Percentiles rank a stretch among this genome's conserved stretches.
These are phyloP conservation scores for Polygonum maritimum DNA, from an alignment of 148 eudicot genomes.

Conservation along the genomic window DNA sequence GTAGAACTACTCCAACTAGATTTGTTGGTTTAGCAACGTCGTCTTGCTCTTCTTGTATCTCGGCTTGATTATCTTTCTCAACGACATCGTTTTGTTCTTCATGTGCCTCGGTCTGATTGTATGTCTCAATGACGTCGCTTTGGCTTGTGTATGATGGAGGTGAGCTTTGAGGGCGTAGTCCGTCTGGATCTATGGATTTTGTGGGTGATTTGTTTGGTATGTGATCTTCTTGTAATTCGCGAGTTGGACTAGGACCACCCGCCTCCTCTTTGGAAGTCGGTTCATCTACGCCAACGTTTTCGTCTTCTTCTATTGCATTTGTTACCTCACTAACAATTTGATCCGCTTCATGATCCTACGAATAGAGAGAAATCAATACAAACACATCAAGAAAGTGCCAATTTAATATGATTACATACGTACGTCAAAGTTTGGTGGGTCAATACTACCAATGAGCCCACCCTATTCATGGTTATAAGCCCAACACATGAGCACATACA, in stretches of 20 bases:
- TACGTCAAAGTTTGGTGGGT: too few relatives aligned
- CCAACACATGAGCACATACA: too few relatives aligned
- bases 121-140: not conserved
- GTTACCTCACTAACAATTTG: not conserved
- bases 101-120: not conserved
- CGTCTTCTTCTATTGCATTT: not conserved
- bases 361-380: not conserved
- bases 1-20: too few relatives aligned
- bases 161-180: not conserved
- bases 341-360: not conserved
- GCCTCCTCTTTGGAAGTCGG: not conserved
- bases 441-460: too few relatives aligned
- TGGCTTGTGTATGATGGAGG: not conserved
- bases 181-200: not conserved
- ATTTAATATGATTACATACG: too few relatives aligned
- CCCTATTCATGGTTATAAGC: too few relatives aligned
- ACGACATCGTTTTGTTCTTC: conserved; percentile 3
- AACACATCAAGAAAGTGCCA: not conserved
- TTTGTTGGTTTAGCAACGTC: not conserved
- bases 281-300: conserved; percentile 4
- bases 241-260: not conserved
- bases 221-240: not conserved
- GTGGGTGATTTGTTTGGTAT: not conserved
- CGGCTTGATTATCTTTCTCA: not conserved
- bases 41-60: not conserved